Percentiles rank a stretch among this genome's conserved stretches.
These are phyloP conservation scores for Pezicula radicicola DNA, from an alignment of 2,329 filamentous ascomycete species.

Conservation along the genomic window DNA sequence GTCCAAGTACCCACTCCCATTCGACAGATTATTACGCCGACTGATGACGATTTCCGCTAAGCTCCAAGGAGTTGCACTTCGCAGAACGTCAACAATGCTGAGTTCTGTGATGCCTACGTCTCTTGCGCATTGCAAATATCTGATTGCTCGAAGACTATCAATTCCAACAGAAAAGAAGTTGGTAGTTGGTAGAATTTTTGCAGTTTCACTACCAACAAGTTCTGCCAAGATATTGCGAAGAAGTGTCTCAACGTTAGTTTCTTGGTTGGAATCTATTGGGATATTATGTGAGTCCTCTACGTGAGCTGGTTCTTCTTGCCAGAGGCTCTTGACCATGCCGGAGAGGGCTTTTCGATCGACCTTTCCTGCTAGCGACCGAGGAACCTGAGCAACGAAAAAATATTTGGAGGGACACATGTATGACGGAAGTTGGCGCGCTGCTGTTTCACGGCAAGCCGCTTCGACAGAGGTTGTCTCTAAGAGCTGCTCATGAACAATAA, in stretches of 20 bases:
- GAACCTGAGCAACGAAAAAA: conserved; percentile 18
- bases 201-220: background rate
- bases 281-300: background rate
- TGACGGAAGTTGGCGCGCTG: conserved; percentile 14
- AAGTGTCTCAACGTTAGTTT: background rate
- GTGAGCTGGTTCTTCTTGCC: background rate
- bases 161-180: conserved; percentile 1
- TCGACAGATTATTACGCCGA: background rate
- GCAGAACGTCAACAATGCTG: background rate
- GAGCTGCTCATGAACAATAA: conserved; percentile 15
- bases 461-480: conserved; percentile 6
- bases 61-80: background rate
- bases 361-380: conserved; percentile 25
- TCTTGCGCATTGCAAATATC: background rate
- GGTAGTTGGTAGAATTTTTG: background rate
- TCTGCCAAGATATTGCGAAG: background rate
- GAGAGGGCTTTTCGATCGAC: conserved; percentile 23
- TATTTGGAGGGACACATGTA: conserved; percentile 26
- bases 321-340: background rate
- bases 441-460: conserved; percentile 11
- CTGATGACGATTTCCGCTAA: background rate
- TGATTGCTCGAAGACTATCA: conserved; percentile 3
- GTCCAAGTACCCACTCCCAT: background rate
- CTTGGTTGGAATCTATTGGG: conserved; percentile 3
- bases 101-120: background rate